Evolutionary conservation across 345 rosid species (phyloP).

Genomic region (Dipteronia sinensis): DNA sequence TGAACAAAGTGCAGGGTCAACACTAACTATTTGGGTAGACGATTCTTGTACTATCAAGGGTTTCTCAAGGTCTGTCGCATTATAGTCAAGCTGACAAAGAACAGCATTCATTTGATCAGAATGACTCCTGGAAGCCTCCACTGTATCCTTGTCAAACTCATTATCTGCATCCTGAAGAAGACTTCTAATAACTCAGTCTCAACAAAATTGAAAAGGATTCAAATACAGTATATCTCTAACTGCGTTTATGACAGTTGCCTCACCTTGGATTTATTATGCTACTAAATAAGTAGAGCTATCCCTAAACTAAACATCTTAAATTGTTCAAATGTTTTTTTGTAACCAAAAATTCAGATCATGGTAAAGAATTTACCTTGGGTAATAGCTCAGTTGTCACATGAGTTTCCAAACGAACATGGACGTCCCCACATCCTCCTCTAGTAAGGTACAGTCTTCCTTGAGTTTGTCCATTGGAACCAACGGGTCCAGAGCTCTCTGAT

Average conservation of each 20-base stretch:
- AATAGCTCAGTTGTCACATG: conserved; percentile 23
- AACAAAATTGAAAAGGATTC: conserved; percentile 18
- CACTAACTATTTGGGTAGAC: conserved; percentile 23
- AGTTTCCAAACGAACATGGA: conserved; percentile 25
- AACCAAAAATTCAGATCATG: conserved; percentile 14
- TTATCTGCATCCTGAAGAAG: conserved; percentile 41
- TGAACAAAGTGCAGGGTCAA: conserved; percentile 29
- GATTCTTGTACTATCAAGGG: conserved; percentile 25
- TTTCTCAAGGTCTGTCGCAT: conserved; percentile 19
- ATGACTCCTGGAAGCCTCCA: conserved; percentile 9
- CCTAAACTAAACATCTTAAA: neutral
- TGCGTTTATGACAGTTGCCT: conserved; percentile 15
- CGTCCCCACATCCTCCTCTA: conserved; percentile 37
- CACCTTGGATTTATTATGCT: conserved; percentile 1
- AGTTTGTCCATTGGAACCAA: conserved; percentile 36
- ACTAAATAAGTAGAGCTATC: conserved; percentile 5
- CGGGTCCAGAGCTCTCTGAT: conserved; percentile 34
- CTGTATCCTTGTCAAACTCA: conserved; percentile 14
- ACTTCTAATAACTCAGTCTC: conserved; percentile 31
- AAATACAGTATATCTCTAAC: conserved; percentile 11
- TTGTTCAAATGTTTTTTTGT: conserved; percentile 5
- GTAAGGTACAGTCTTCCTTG: conserved; percentile 35
- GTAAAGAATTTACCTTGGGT: conserved; percentile 43
- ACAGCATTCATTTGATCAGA: conserved; percentile 25
- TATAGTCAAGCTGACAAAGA: conserved; percentile 20